Evolutionary conservation across 305 asterid species (phyloP), one percentile per base, ranked within the genome.

Genomic region (Nicotiana rustica): DNA sequence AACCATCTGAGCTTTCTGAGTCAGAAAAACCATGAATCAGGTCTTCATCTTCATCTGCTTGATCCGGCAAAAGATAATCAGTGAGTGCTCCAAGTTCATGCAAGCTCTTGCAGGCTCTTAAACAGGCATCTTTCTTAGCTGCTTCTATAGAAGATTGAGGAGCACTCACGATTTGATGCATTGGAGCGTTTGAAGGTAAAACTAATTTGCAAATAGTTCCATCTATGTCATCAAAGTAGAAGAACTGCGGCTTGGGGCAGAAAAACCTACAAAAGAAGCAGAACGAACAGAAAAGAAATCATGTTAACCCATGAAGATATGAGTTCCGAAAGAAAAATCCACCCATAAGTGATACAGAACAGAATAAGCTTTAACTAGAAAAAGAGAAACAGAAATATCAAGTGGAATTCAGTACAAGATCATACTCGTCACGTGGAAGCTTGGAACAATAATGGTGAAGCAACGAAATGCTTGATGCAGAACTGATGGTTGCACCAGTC

Each of bases 391-490:
- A 64, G 60, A 86, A 84, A 77, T 36, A 57, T 84, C 52, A 78
- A 59, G 3, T 60, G 65, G 84, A 86, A 86, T 65, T 61, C 64
- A 29, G 19, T 5, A 29, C 44, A 81, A 83, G 82, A 85, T 83
- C 96, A 82, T 97, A 97, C 99, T 95, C 99, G 75, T 97, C 99
- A 85, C 85, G 99, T 41, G 96, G 97, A 85, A 97, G 99, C 83
- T 90, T 92, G 73, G 99, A 92, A 86, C 99, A 97, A 87, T 93
- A 97, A 83, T 67, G 96, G 86, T 95, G 96, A 87, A 97, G 91
- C 90, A 97, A 89, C 1, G 99, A 88, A 82, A 97, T 79, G 90
- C 99, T 97, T 82, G 85, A 87, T 38, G 89, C 89, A 68, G 91
- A 85, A 87, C 99, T 91, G 86, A 97, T 88, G 49, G 95, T 97